Conservation (phyloP, 2,329 filamentous ascomycete species). For the Mollisiaceae sp. region DNA sequence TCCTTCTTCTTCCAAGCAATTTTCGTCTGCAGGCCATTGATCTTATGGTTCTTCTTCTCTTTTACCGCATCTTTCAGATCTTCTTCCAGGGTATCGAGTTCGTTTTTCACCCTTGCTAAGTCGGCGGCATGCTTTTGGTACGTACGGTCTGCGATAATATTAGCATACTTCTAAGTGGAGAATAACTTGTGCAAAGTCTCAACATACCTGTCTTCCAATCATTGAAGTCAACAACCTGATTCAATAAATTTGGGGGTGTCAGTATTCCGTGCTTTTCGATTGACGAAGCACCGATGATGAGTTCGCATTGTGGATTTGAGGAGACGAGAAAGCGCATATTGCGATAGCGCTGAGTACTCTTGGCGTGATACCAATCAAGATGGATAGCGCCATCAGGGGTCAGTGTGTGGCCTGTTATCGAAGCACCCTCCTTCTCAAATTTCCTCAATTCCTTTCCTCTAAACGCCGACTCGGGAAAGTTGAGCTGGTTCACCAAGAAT, state of each 20-base stretch:
- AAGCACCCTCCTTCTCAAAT: neutral
- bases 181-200: neutral
- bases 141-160: neutral
- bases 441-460: neutral
- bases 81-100: neutral
- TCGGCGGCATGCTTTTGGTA: neutral
- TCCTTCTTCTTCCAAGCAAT: neutral
- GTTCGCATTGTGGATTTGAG: constrained; percentile 15
- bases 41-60: neutral
- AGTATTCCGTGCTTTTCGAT: constrained; percentile 21
- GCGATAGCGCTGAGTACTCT: constrained; percentile 18
- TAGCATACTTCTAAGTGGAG: neutral
- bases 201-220: neutral
- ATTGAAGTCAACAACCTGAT: neutral
- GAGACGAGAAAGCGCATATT: constrained; percentile 27
- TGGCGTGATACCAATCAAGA: constrained; percentile 21
- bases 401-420: neutral
- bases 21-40: neutral
- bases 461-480: neutral
- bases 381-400: neutral
- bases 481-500: neutral
- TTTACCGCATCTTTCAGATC: neutral
- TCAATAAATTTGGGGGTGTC: constrained; percentile 14
- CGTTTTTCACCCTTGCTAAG: neutral
- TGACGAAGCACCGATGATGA: constrained; percentile 24